Evolutionary conservation across 2,329 filamentous ascomycete species (phyloP), one percentile per base, ranked within the genome.

Genomic region (Cladosporium sp.): DNA sequence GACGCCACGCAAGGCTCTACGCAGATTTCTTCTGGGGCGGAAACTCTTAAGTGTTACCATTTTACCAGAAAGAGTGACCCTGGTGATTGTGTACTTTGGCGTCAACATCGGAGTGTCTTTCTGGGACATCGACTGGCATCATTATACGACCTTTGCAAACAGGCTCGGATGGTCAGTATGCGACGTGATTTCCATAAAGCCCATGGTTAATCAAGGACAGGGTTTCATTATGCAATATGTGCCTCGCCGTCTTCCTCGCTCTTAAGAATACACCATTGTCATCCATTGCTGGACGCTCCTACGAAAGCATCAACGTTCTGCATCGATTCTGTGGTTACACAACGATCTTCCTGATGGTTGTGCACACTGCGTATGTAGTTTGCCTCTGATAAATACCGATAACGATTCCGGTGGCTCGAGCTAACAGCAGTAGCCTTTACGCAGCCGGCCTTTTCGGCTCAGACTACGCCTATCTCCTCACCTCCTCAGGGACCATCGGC

Each of bases 191-290:
- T 32, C 10, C n/a, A 32, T n/a, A 18, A 18, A 18, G 16, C 16
- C 38, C 2, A 34, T 43, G 18, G 14, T 43, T 50, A 6, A 49
- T 11, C 16, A 13, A 16, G 2, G 1, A 7, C 16, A 61, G 59
- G 61, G 54, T 64, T 34, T 53, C 59, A 4, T 44, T 61, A 22
- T 58, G 51, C 48, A 63, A 63, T 53, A 52, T 63, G 49, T 56
- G 54, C 49, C 52, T 63, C 2, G 54, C 55, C 32, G 38, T 63
- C 19, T 60, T 63, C 28, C 56, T 63, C 5, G 61, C 50, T 4
- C 54, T 63, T n/a, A 63, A 63, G 44, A 61, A 61, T 32, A 61
- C 60, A 3, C 61, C 60, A 3, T 46, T 64, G 9, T 64, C 61
- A 18, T 58, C 60, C 4, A 48, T 63, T 9, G 56, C 60, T 18